Evolutionary conservation across 2,329 filamentous ascomycete genomes (phyloP), one percentile per base, ranked within the genome.

Genomic region (Sclerotinia trifoliorum): DNA sequence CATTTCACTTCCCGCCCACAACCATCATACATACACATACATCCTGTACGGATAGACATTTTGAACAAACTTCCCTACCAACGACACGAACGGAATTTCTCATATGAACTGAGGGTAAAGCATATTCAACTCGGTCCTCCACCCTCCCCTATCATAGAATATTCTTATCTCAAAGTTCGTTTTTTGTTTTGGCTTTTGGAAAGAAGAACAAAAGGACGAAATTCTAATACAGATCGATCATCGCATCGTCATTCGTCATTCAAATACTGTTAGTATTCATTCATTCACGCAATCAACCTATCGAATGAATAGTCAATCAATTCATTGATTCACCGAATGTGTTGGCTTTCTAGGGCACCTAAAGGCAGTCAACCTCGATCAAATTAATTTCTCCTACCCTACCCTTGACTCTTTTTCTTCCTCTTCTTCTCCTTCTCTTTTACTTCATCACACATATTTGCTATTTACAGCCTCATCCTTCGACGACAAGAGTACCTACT

Each of bases 401-500:
- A 24, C 21, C 21, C 32, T 39, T 4, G 7, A 26, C n/a, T 44
- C 17, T 32, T 29, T 32, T 32, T 11, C 11, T 42, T 48, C 35
- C 10, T 39, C 35, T 42, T 42, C 39, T 42, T 42, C 39, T 15
- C 15, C 39, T 42, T 42, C 39, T 62, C n/a, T 6, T 35, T 39
- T 11, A 49, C 46, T 48, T 29, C 15, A 24, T 17, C 26, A 48
- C 13, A 24, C 26, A 17, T 11, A 61, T 24, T 15, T 35, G 19
- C 24, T 29, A 55, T 32, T 52, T 66, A 61, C 66, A 68, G 60
- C 69, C 70, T 70, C 65, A 64, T 68, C 65, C 65, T 69, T 60
- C 54, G 13, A 65, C 54, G 24, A 44, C 48, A 19, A 61, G 54
- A 35, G 26, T 48, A 46, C 21, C n/a, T 48, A 46, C 26, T 48